These are phyloP conservation scores for Pholiota adiposa DNA, from an alignment of 1,284 basidiomycete genomes.

Conservation along the genomic window DNA sequence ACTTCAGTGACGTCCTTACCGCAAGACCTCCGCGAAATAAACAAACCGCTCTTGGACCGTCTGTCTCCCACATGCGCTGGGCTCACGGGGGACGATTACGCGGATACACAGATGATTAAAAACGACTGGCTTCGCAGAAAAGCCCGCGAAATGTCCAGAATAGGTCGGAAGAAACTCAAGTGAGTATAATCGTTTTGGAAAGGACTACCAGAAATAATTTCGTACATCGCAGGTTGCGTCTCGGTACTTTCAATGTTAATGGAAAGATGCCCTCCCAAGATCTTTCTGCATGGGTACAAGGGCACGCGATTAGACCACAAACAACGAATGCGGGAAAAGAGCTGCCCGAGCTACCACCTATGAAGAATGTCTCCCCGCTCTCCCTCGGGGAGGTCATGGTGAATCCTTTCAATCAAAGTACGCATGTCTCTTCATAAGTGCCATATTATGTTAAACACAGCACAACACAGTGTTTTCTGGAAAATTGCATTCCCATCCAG, in stretches of 20 bases:
- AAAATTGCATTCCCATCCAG: not conserved
- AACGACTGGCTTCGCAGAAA: conserved; percentile 63
- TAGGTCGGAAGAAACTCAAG: conserved; percentile 34
- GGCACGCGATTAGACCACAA: conserved; percentile 8
- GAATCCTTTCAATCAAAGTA: conserved; percentile 32
- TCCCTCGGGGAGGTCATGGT: conserved; percentile 29
- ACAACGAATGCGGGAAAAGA: not conserved
- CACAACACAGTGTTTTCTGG: not conserved
- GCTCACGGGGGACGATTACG: conserved; percentile 57
- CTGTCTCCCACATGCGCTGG: conserved; percentile 68
- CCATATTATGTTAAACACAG: not conserved
- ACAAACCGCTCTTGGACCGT: conserved; percentile 48
- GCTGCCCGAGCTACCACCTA: conserved; percentile 23
- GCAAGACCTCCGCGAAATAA: conserved; percentile 55
- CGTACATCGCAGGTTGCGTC: conserved; percentile 49
- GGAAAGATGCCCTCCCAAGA: conserved; percentile 74
- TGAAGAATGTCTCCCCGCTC: conserved; percentile 26
- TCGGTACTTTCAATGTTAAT: conserved; percentile 83
- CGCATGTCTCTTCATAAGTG: not conserved
- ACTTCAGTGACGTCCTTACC: conserved; percentile 43
- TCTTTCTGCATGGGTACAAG: conserved; percentile 45
- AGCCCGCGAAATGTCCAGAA: conserved; percentile 39
- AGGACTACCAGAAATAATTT: not conserved
- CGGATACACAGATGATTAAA: conserved; percentile 59
- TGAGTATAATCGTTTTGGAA: conserved; percentile 22